A percentile compares a stretch with the other conserved stretches of the same genome.
These are phyloP conservation scores for Cadophora luteo-olivacea DNA, from an alignment of 2,329 filamentous ascomycete species.

Conservation along the genomic window DNA sequence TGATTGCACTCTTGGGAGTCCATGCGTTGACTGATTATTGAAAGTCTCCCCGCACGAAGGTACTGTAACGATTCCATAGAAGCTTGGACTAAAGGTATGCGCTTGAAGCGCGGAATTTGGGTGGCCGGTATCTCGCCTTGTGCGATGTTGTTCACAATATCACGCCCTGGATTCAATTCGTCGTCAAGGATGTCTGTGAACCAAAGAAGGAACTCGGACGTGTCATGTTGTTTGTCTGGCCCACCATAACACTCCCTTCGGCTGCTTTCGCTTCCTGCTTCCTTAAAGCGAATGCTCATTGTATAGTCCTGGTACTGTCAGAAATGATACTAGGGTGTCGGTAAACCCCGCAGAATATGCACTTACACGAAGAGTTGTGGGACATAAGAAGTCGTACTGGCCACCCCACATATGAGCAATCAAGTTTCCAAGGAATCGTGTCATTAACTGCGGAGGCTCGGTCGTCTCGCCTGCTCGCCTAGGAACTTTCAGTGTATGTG, in stretches of 20 bases:
- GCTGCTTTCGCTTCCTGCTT: slow-evolving; percentile 11
- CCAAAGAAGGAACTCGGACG: slow-evolving; percentile 88
- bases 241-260: slow-evolving; percentile 65
- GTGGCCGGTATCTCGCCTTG: slow-evolving; percentile 49
- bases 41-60: not conserved
- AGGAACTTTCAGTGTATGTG: slow-evolving; percentile 65
- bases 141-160: slow-evolving; percentile 48
- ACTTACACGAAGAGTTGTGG: slow-evolving; percentile 64
- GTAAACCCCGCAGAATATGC: not conserved
- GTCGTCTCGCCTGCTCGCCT: slow-evolving; percentile 64
- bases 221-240: slow-evolving; percentile 78
- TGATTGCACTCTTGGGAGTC: slow-evolving; percentile 9
- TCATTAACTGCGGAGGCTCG: slow-evolving; percentile 63
- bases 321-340: not conserved
- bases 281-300: slow-evolving; percentile 29
- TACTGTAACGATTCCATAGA: not conserved
- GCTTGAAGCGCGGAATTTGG: slow-evolving; percentile 26
- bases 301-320: slow-evolving; percentile 36
- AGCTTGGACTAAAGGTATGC: slow-evolving; percentile 6
- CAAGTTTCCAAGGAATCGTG: slow-evolving; percentile 63
- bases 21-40: slow-evolving; percentile 9
- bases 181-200: slow-evolving; percentile 82
- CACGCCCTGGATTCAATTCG: slow-evolving; percentile 78
- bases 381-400: slow-evolving; percentile 51
- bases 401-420: slow-evolving; percentile 51